Conservation (phyloP, 139 green algal genomes). For the Chlorella vulgaris region DNA sequence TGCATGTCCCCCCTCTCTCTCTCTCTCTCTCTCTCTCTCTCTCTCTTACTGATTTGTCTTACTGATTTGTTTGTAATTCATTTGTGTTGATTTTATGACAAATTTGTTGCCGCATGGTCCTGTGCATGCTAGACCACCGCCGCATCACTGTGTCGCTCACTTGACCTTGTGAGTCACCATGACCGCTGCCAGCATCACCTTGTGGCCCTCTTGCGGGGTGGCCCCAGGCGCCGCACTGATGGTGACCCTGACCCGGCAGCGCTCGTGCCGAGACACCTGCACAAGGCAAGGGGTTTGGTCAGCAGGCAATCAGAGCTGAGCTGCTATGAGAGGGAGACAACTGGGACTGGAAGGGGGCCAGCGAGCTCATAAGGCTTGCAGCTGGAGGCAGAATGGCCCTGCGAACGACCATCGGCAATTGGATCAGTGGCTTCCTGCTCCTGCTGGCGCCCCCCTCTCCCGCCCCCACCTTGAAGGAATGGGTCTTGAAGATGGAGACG, state of each 20-base stretch:
- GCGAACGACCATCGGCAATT: background rate
- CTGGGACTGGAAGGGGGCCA: background rate
- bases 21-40: too few species aligned
- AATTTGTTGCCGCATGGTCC: too few species aligned
- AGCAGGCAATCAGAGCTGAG: too few species aligned
- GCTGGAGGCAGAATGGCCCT: background rate
- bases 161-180: background rate
- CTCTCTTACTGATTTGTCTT: too few species aligned
- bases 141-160: background rate
- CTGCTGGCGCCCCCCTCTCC: background rate
- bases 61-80: too few species aligned
- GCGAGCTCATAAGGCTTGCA: too few species aligned
- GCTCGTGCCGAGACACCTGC: constrained; percentile 20
- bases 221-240: background rate
- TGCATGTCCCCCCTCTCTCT: too few species aligned
- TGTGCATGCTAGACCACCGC: background rate
- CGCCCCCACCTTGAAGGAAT: constrained; percentile 15
- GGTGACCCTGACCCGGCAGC: constrained; percentile 7
- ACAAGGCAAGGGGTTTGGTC: too few species aligned
- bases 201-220: constrained; percentile 11
- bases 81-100: too few species aligned
- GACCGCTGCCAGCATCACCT: constrained; percentile 2
- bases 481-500: background rate
- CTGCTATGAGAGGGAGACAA: background rate
- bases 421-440: background rate